Evolutionary conservation across 176 grass and related monocot genomes (phyloP), one percentile per base, ranked within the genome.

Genomic region (Bromus sterilis): DNA sequence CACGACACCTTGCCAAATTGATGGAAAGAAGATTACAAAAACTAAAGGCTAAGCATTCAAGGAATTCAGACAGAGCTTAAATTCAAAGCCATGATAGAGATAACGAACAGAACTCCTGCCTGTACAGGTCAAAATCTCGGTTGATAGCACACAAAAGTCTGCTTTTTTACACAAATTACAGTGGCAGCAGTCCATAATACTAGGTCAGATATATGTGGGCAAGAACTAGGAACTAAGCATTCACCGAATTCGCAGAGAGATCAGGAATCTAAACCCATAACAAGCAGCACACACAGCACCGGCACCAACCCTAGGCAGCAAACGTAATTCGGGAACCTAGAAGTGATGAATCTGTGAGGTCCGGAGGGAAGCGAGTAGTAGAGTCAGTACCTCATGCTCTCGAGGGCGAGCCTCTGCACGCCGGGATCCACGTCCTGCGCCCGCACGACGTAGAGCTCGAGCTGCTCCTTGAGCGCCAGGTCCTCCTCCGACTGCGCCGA

Each of bases 311-410:
- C 80, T 66, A 21, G 25, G 13, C 26, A n/a, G 7, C 1, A 11
- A 23, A 31, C 11, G 21, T 1, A 40, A 83, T 29, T 51, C 28
- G 1, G 34, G 11, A 5, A n/a, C 9, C 2, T 43, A 71, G 24
- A 68, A 77, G 18, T 28, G 20, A 42, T 28, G 20, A 42, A 69
- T 11, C 60, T 25, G 25, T 28, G 6, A 66, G 60, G 32, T 60
- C 51, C 40, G 21, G 35, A 25, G 56, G 0, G 34, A 36, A 20
- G 0, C 39, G 24, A 39, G n/a, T 8, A 9, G 1, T 0, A 21
- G n/a, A n/a, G n/a, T n/a, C n/a, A n/a, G 28, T 87, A 98, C 97
- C 97, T 95, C 97, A 99, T 99, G 74, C 93, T 91, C 87, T 96
- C 91, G n/a, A 99, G 89, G 20, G 91, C 97, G 18, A 99, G 87